A percentile compares a stretch with the other conserved stretches of the same genome.
Evolutionary conservation across 1,284 basidiomycete genomes (phyloP).

Genomic region (Microstroma glucosiphilum): DNA sequence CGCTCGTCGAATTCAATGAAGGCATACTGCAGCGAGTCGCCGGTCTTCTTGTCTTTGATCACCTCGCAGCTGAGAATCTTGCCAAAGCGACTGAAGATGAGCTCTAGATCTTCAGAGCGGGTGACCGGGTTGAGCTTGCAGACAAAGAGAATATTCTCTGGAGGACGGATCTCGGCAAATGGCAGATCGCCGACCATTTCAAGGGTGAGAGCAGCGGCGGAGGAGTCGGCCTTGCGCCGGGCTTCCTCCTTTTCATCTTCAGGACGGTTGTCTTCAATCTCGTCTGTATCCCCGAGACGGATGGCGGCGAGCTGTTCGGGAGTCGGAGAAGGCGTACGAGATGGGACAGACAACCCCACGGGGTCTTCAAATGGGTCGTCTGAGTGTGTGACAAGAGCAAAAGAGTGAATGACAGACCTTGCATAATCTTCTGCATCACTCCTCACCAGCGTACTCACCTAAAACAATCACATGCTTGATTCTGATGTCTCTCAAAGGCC

Average conservation of each 20-base stretch:
- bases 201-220: conserved; percentile 85
- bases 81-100: conserved; percentile 94
- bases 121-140: conserved; percentile 97
- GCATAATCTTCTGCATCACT: not conserved
- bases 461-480: conserved; percentile 80
- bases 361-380: conserved; percentile 95
- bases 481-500: conserved; percentile 86
- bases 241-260: conserved; percentile 75
- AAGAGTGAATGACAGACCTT: not conserved
- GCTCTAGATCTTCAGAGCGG: conserved; percentile 86
- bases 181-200: conserved; percentile 99
- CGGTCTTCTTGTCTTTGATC: conserved; percentile 85
- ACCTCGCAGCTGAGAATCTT: conserved; percentile 94
- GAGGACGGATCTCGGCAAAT: conserved; percentile 93
- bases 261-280: conserved; percentile 55
- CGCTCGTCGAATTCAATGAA: conserved; percentile 96
- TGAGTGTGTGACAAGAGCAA: conserved; percentile 43
- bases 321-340: conserved; percentile 63
- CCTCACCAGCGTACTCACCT: conserved; percentile 55
- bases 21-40: conserved; percentile 93
- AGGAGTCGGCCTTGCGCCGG: conserved; percentile 75
- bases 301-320: conserved; percentile 48
- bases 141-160: conserved; percentile 96
- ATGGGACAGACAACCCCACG: conserved; percentile 57
- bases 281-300: conserved; percentile 67